A percentile compares a stretch with the other conserved stretches of the same genome.
phyloP scores from a whole-genome alignment of 805 yeast species.

The Barnettozyma sucrosica region DNA sequence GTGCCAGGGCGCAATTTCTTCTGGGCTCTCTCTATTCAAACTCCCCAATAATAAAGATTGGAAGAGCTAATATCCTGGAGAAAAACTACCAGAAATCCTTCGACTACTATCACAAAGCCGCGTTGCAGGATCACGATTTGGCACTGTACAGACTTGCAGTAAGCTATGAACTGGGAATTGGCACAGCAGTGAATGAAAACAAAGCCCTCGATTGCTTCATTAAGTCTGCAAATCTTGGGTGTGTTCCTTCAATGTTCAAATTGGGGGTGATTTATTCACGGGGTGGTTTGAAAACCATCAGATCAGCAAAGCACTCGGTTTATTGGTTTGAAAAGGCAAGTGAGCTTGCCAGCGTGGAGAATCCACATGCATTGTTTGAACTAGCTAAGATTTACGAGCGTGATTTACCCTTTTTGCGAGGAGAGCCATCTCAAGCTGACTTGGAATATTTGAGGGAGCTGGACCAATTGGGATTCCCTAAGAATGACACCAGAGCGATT shows the following conservation, averaged over 20 bases:
- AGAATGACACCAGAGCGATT: conserved; percentile 39
- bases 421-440: conserved; percentile 20
- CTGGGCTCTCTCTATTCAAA: conserved; percentile 60
- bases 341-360: conserved; percentile 34
- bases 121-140: conserved; percentile 48
- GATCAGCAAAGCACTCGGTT: conserved; percentile 38
- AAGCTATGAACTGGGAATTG: conserved; percentile 62
- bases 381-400: conserved; percentile 51
- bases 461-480: conserved; percentile 25
- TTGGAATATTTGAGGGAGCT: conserved; percentile 31
- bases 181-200: conserved; percentile 37
- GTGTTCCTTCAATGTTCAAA: conserved; percentile 66
- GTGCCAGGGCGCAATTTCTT: conserved; percentile 52
- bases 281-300: conserved; percentile 37
- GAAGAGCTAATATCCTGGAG: conserved; percentile 43
- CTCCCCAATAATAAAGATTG: conserved; percentile 38
- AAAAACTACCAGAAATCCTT: conserved; percentile 57
- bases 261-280: conserved; percentile 58
- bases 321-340: conserved; percentile 49
- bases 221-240: conserved; percentile 56
- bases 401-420: conserved; percentile 27
- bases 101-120: conserved; percentile 53
- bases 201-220: conserved; percentile 50
- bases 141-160: conserved; percentile 68
- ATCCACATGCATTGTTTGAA: conserved; percentile 55